Evolutionary conservation across 164 flowering plant species (phyloP), one percentile per base, ranked within the genome.

Genomic region (Macadamia tetraphylla): DNA sequence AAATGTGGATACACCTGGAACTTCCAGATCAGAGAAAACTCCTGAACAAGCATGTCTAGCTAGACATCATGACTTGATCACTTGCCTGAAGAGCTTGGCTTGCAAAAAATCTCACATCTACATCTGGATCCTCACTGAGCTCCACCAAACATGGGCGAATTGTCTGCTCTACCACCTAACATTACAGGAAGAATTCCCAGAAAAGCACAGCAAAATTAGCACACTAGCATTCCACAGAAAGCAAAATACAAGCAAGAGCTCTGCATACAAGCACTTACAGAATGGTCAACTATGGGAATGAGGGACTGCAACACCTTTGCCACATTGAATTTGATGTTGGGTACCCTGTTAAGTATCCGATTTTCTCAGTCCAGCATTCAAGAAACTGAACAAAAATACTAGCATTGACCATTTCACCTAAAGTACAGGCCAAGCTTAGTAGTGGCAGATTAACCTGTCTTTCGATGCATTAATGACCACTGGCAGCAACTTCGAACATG

Each of bases 251-350:
- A 62, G 43, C 17, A 30, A 44, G 56, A 44, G 44, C 17, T 23
- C 23, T 59, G 42, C 40, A 18, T 57, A 18, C 6, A 35, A 13
- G 30, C 60, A 76, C 92, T 86, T 80, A 89, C 98, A 57, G 97
- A 82, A 17, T 86, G 94, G 67, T 89, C 96, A 23, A 94, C 92
- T 49, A 89, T 86, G 17, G 91, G 89, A 75, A 87, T 80, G 53
- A 94, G 86, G 29, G 98, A 87, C 79, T 90, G 94, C 81, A 94
- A 76, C 79, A 94, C 98, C 83, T 94, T 91, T 0, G 96, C 98
- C 60, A 89, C 98, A 75, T 91, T 91, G 75, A 94, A 91, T 80
- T 88, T 94, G 75, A 94, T 88, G 77, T 94, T 91, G 43, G 97
- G 96, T 44, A 91, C 94, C 81, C 98, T 91, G 84, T 15, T 43